phyloP scores from a whole-genome alignment of 1,284 basidiomycete genomes.

The Athelia sp. region DNA sequence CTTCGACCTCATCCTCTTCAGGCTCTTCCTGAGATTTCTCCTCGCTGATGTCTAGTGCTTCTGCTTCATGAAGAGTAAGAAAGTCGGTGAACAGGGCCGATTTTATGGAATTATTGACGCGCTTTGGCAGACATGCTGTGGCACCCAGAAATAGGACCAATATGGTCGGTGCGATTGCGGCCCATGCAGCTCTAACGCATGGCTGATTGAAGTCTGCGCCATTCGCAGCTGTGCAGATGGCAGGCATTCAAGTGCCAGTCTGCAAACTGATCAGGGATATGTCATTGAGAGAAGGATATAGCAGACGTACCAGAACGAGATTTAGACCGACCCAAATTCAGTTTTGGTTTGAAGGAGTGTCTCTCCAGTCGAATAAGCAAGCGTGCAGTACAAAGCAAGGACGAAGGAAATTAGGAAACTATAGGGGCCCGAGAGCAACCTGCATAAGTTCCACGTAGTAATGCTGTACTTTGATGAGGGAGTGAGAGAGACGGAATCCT shows the following conservation, averaged over 20 bases:
- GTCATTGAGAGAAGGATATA: not conserved
- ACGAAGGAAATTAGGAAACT: too few species aligned
- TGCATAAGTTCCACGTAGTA: too few species aligned
- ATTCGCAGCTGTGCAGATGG: constrained; percentile 26
- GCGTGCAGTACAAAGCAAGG: too few species aligned
- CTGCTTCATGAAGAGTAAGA: constrained; percentile 44
- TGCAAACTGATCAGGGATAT: not conserved
- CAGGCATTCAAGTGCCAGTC: too few species aligned
- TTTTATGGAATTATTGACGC: constrained; percentile 17
- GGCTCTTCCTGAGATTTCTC: constrained; percentile 1
- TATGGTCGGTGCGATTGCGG: not conserved
- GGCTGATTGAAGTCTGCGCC: too few species aligned
- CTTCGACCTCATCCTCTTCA: constrained; percentile 4
- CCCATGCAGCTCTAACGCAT: not conserved
- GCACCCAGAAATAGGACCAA: not conserved
- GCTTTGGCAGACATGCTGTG: not conserved
- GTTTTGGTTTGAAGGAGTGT: too few species aligned
- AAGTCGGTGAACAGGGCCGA: constrained; percentile 21
- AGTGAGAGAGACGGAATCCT: too few species aligned
- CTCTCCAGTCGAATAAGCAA: too few species aligned
- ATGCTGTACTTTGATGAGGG: too few species aligned
- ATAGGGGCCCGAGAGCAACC: too few species aligned
- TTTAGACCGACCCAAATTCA: too few species aligned
- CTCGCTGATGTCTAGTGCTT: constrained; percentile 25
- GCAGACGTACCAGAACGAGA: not conserved